phyloP scores from a whole-genome alignment of 768 basidiomycete species.

The Collybia sordida region DNA sequence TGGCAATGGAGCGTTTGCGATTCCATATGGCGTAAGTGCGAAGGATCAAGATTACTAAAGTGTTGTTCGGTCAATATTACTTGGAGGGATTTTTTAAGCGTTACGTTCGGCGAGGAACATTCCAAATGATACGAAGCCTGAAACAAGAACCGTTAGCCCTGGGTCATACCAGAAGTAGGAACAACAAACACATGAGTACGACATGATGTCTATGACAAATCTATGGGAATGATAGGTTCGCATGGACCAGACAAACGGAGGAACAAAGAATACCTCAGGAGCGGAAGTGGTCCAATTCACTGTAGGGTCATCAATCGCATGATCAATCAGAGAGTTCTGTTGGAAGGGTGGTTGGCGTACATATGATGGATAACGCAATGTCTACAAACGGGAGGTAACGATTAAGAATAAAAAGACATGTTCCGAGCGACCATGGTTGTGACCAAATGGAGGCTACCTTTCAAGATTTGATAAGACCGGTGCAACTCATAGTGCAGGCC shows the following conservation, averaged over 20 bases:
- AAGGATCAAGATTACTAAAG: constrained; percentile 5
- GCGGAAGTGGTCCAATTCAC: background rate
- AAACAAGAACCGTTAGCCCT: background rate
- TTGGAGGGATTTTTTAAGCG: background rate
- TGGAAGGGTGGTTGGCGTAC: background rate
- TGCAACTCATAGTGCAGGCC: no score
- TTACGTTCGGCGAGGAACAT: constrained; percentile 2
- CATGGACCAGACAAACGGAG: background rate
- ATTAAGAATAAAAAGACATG: constrained; percentile 8
- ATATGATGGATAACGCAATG: background rate
- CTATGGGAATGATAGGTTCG: background rate
- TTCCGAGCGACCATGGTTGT: background rate
- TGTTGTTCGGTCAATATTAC: background rate
- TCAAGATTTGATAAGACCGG: no score
- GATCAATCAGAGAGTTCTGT: no score
- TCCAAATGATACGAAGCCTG: background rate
- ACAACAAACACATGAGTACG: background rate
- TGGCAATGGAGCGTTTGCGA: constrained; percentile 1
- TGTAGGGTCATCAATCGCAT: background rate
- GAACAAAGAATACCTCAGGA: background rate
- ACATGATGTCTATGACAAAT: background rate
- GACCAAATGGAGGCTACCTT: constrained; percentile 8
- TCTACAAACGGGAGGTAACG: constrained; percentile 9
- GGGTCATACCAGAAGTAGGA: background rate
- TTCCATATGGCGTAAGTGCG: constrained; percentile 10